phyloP scores from a whole-genome alignment of 192 early-diverging fungal species.

The Mortierella claussenii region DNA sequence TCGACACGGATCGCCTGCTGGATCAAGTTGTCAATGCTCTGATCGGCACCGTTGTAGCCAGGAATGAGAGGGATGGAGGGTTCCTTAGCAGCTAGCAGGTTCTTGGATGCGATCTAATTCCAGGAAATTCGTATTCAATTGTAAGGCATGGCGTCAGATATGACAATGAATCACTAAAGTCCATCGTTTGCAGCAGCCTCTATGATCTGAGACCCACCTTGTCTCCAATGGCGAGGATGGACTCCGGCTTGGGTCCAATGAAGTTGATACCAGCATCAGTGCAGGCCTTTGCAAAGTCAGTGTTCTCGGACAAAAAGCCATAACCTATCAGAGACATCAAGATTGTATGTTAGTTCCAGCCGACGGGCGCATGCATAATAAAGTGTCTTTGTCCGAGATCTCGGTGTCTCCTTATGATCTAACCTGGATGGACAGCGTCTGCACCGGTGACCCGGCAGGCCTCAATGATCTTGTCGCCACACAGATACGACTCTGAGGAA shows the following conservation, averaged over 20 bases:
- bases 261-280: conserved; percentile 62
- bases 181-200: not conserved
- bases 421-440: conserved; percentile 67
- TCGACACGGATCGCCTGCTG: conserved; percentile 61
- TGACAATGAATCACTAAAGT: not conserved
- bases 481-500: conserved; percentile 64
- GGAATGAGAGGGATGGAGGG: conserved; percentile 69
- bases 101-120: conserved; percentile 62
- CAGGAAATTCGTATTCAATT: not conserved
- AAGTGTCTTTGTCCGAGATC: not conserved
- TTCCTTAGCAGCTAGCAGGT: conserved; percentile 62
- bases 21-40: conserved; percentile 60
- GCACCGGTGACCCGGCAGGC: conserved; percentile 60
- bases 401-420: no score
- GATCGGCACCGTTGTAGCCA: conserved; percentile 73
- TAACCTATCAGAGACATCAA: conserved; percentile 61
- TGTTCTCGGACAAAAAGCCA: conserved; percentile 72
- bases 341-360: not conserved
- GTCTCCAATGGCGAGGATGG: conserved; percentile 70
- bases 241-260: conserved; percentile 66
- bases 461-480: conserved; percentile 62
- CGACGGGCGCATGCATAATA: not conserved
- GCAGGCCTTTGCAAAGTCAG: conserved; percentile 64
- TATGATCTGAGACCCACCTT: conserved; percentile 39
- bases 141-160: not conserved